Evolutionary conservation across 306 rosid species (phyloP).

Genomic region (Cucurbita pepo): DNA sequence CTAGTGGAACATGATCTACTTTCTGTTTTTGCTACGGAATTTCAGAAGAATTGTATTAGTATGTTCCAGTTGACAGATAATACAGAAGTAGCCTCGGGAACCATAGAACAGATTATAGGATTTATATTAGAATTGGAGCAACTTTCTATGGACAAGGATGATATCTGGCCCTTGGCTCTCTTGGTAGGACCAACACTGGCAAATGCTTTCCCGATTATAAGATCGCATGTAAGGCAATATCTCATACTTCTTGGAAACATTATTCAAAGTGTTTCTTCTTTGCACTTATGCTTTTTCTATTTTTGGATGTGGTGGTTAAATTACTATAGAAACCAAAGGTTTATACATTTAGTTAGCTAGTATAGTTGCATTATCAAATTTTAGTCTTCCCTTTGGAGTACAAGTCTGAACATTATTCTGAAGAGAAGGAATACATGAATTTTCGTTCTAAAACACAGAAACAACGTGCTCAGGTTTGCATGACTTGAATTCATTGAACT

Average conservation of each 20-base stretch:
- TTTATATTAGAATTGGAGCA: constrained; percentile 57
- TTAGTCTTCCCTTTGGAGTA: neutral
- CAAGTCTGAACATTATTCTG: neutral
- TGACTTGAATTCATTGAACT: neutral
- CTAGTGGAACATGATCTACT: constrained; percentile 35
- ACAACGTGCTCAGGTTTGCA: neutral
- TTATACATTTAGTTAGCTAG: neutral
- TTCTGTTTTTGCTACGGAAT: constrained; percentile 35
- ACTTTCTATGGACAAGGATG: constrained; percentile 48
- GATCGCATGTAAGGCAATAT: constrained; percentile 54
- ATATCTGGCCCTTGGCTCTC: constrained; percentile 65
- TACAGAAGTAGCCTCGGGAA: constrained; percentile 15
- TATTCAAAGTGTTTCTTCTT: neutral
- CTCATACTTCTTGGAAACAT: neutral
- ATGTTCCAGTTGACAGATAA: constrained; percentile 35
- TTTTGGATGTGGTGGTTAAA: neutral
- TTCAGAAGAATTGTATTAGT: constrained; percentile 36
- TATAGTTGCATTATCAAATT: neutral
- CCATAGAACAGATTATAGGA: constrained; percentile 36
- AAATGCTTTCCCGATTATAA: constrained; percentile 47
- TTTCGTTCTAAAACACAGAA: neutral
- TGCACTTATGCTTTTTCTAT: neutral
- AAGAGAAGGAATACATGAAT: neutral
- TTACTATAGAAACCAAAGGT: neutral
- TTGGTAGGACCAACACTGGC: constrained; percentile 80